Base-by-base conservation (phyloP, 2,329 filamentous ascomycete species). In the Colletotrichum phormii region DNA sequence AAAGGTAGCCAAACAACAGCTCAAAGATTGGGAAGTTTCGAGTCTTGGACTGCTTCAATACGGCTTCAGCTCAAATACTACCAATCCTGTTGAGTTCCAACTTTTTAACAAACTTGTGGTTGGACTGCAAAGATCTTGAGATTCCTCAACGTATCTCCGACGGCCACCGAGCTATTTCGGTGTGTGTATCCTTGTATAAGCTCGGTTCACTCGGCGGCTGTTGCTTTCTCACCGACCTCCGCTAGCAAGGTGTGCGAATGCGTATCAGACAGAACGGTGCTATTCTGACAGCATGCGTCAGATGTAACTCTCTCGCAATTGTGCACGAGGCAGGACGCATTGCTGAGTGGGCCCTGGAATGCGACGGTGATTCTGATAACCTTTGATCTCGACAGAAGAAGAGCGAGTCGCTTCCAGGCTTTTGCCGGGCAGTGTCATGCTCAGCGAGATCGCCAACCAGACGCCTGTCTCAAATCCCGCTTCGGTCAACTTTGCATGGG, bases 121-220 rank as follows among this genome's bases (percentile, higher is more conserved):
- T 35, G 29, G 31, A 42, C 61, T 55, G 5, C 18, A 29, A 24
- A 42, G 51, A 49, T 53, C 22, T 49, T 12, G 58, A 57, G 58
- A 57, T 51, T 31, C 26, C 49, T 31, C 42, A 26, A 54, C 33
- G 26, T 37, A 58, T 42, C 59, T 42, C 62, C 66, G 33, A 35
- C 53, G 29, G 71, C 59, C 60, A 71, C 66, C 49, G 66, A 65
- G 54, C 64, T 60, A 49, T 55, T 70, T 73, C 70, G 71, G 71
- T 73, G 55, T 61, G 29, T 49, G 13, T 7, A 57, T 55, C 66
- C 66, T 51, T 73, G 71, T 35, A 46, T 4, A 15, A 49, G 66
- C 71, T 62, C 55, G 66, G 71, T 53, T 61, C 71, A 49, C 15
- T 11, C 4, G 15, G n/a, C 33, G 49, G 29, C 37, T 49, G 22